phyloP scores from a whole-genome alignment of 1,284 basidiomycete species.

The Athelia psychrophila region DNA sequence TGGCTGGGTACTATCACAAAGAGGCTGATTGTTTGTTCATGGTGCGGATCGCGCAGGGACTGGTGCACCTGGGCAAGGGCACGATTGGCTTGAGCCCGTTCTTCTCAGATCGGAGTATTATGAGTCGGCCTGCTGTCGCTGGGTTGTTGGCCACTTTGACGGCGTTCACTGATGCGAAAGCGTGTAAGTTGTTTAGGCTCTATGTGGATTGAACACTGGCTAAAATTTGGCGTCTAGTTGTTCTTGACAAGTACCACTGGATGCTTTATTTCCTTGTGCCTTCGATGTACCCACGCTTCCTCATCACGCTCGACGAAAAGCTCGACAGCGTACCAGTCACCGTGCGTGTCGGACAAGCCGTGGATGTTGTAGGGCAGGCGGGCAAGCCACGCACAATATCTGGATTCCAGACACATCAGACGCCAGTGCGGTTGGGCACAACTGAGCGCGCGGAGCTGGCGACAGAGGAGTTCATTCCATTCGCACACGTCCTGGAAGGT shows the following conservation, averaged over 20 bases:
- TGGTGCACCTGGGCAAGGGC: slow-evolving; percentile 99
- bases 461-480: slow-evolving; percentile 96
- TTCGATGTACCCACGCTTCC: slow-evolving; percentile 98
- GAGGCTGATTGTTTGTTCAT: slow-evolving; percentile 97
- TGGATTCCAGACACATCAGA: slow-evolving; percentile 96
- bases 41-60: slow-evolving; percentile 93
- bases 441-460: slow-evolving; percentile 94
- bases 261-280: slow-evolving; percentile 96
- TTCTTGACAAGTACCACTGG: slow-evolving; percentile 97
- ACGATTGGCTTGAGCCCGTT: slow-evolving; percentile 98
- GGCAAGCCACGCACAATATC: slow-evolving; percentile 91
- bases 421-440: slow-evolving; percentile 92
- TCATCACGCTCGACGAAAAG: slow-evolving; percentile 95
- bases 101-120: slow-evolving; percentile 90
- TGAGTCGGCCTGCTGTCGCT: slow-evolving; percentile 89
- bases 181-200: slow-evolving; percentile 59
- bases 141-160: slow-evolving; percentile 87
- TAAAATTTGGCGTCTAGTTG: slow-evolving; percentile 46
- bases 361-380: slow-evolving; percentile 89
- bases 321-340: slow-evolving; percentile 84
- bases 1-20: slow-evolving; percentile 97
- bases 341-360: slow-evolving; percentile 93
- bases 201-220: slow-evolving; percentile 6
- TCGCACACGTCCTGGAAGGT: slow-evolving; percentile 85
- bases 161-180: slow-evolving; percentile 92